Conservation (phyloP, 2,329 filamentous ascomycete genomes). For the Purpureocillium takamizusanense region DNA sequence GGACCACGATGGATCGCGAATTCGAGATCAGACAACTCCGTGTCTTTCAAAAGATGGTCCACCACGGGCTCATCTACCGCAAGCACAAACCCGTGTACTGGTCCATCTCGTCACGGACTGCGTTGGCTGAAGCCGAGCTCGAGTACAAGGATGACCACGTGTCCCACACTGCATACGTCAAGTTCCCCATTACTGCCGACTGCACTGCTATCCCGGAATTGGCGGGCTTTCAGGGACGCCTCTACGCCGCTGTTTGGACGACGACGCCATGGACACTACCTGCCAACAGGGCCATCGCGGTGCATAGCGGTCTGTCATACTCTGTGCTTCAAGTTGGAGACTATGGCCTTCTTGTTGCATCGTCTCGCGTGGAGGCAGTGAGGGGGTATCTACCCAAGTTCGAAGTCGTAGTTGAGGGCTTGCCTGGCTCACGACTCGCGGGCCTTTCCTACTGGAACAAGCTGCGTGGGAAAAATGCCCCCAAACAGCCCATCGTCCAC, state of each 20-base stretch:
- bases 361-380: conserved; percentile 56
- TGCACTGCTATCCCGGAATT: conserved; percentile 23
- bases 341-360: conserved; percentile 62
- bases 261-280: conserved; percentile 97
- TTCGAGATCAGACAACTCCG: conserved; percentile 69
- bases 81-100: conserved; percentile 80
- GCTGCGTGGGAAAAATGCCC: conserved; percentile 50
- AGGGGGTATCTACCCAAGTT: conserved; percentile 41
- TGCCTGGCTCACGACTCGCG: conserved; percentile 57
- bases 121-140: conserved; percentile 74
- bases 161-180: conserved; percentile 69
- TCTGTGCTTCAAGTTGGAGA: conserved; percentile 48
- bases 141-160: conserved; percentile 72
- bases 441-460: conserved; percentile 61
- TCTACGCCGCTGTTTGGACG: conserved; percentile 93
- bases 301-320: conserved; percentile 69
- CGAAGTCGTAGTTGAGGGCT: conserved; percentile 41
- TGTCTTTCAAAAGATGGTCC: conserved; percentile 68
- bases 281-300: conserved; percentile 81
- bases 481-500: conserved; percentile 62
- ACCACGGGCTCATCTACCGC: conserved; percentile 65
- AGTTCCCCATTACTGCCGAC: conserved; percentile 56
- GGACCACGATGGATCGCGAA: conserved; percentile 68
- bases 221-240: conserved; percentile 29
- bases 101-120: conserved; percentile 71